Evolutionary conservation across 495 filamentous ascomycete species (phyloP), one percentile per base, ranked within the genome.

Genomic region (Podospora pseudopauciseta): DNA sequence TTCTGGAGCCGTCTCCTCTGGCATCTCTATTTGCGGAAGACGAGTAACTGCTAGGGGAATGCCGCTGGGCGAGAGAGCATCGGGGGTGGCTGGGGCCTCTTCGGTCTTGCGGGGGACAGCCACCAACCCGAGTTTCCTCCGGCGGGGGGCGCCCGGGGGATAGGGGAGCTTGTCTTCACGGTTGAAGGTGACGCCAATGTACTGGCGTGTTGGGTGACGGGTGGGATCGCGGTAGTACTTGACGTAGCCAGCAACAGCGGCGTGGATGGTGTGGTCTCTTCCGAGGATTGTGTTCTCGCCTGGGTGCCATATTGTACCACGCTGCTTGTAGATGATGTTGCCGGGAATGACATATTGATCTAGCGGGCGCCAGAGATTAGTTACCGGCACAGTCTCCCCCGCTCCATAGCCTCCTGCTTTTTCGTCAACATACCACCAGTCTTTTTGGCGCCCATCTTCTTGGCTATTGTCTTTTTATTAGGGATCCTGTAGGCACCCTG

Each of bases 251-350:
- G 90, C 81, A 44, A 89, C 83, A 39, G 86, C 86, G 53, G 95
- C 91, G 78, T 91, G 97, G 82, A 99, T 97, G 34, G 94, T 97
- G 84, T 97, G 95, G 80, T 98, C 94, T n/a, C 94, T 88, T 16
- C 95, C 95, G 85, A 97, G 92, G 67, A 84, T 89, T 76, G 90
- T 91, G 80, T 97, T 97, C 76, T 97, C 94, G 71, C 95, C 95
- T 2, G 95, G 88, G 75, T 89, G 93, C 95, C 95, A 99, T 75
- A 88, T 86, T 28, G 96, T 94, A 69, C 95, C 95, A 67, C 95
- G 90, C 80, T 99, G 95, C 70, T 90, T 89, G 87, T 96, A 99
- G 80, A 99, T 94, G 78, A 99, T 98, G 84, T 95, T 97, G 30
- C 96, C 96, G 3, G 92, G 88, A 60, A 94, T 88, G 15, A 99